Percentiles rank a stretch among this genome's conserved stretches.
phyloP scores from a whole-genome alignment of 2,329 filamentous ascomycete species.

The Fusarium sp. region DNA sequence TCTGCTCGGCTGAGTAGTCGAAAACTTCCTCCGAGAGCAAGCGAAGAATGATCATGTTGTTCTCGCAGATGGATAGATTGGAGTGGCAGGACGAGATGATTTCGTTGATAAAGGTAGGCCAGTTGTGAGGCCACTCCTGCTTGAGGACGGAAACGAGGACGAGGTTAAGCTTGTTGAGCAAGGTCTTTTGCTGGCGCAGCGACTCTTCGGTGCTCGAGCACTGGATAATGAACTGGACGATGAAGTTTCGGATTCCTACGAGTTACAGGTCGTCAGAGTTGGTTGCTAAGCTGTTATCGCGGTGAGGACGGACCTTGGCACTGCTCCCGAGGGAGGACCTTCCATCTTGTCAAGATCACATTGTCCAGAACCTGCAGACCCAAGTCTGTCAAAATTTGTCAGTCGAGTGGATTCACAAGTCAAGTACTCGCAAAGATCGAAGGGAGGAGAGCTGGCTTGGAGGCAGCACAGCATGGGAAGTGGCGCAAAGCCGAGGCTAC shows the following conservation, averaged over 20 bases:
- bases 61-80: constrained; percentile 97
- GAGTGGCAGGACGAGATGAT: constrained; percentile 97
- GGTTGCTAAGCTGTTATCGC: background rate
- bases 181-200: constrained; percentile 82
- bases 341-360: constrained; percentile 99
- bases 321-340: constrained; percentile 94
- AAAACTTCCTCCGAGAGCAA: constrained; percentile 98
- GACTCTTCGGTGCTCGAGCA: constrained; percentile 90
- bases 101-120: constrained; percentile 99
- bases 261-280: constrained; percentile 22
- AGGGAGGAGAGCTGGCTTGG: background rate
- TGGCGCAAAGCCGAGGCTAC: constrained; percentile 48
- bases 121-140: constrained; percentile 99
- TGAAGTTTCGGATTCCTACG: constrained; percentile 96
- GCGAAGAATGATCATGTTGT: constrained; percentile 98
- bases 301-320: constrained; percentile 74
- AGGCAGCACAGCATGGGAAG: constrained; percentile 5
- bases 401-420: constrained; percentile 31
- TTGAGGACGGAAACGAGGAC: constrained; percentile 97
- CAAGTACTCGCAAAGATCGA: background rate
- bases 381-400: constrained; percentile 69
- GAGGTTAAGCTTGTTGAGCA: constrained; percentile 98
- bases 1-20: constrained; percentile 97
- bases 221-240: constrained; percentile 98
- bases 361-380: constrained; percentile 96